Base-by-base conservation (phyloP, 305 asterid species). In the Salvia sclarea region DNA sequence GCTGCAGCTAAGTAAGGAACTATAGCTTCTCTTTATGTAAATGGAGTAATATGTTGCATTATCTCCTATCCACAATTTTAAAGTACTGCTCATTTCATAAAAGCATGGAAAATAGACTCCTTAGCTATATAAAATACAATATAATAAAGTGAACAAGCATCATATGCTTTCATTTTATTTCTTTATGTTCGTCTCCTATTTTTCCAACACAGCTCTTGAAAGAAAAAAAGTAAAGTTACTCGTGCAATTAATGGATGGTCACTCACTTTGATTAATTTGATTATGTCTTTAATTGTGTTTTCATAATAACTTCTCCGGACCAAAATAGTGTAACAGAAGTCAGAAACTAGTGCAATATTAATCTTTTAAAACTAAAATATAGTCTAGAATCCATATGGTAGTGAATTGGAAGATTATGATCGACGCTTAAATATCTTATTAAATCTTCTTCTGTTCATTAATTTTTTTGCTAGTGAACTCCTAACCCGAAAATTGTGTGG, bases 1-100 rank as follows among this genome's bases (percentile, higher is more conserved):
- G 76, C 74, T 64, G 41, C 67, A 20, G 69, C 69, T 67, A 77
- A 77, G 75, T 48, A 72, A 72, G 50, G 81, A 77, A 72, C 75
- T 77, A 61, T 21, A 24, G 58, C 65, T 71, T 35, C 48, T 53
- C 61, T 48, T 61, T 48, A 52, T 24, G 52, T 37, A n/a, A 61
- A 60, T n/a, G n/a, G n/a, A n/a, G n/a, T n/a, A n/a, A n/a, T 20
- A 38, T 14, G 49, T 56, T 37, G 61, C 38, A 16, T 50, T 7
- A 33, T 55, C 13, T 44, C 33, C 10, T 25, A 52, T n/a, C 14
- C 16, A 33, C 28, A 20, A n/a, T 28, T n/a, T n/a, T 75, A 75
- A 75, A 54, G 74, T 13, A 24, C 4, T 68, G 33, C 17, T 30
- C 57, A 43, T 54, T 45, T 55, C 33, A 57, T 62, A 54, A 66